These are phyloP conservation scores for Trichoderma reesei DNA, from an alignment of 495 filamentous ascomycete genomes.

Conservation along the genomic window DNA sequence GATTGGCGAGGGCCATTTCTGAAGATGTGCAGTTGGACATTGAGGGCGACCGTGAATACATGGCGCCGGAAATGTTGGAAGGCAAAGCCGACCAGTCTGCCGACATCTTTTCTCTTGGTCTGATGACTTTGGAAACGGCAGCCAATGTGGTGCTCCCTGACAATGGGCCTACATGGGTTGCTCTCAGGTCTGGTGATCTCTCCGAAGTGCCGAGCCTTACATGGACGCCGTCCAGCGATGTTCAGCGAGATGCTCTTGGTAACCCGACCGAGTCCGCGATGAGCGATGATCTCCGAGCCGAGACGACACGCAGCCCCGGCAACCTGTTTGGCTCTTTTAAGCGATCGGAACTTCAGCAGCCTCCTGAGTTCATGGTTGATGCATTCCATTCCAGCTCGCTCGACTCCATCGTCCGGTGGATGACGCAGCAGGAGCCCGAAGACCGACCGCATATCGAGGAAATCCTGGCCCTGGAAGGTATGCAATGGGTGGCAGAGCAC, in stretches of 20 bases:
- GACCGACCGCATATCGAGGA: constrained; percentile 66
- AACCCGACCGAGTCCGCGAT: constrained; percentile 30
- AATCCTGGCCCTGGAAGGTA: constrained; percentile 54
- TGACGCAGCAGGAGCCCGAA: constrained; percentile 70
- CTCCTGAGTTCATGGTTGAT: constrained; percentile 81
- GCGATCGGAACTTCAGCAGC: constrained; percentile 59
- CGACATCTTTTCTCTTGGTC: constrained; percentile 86
- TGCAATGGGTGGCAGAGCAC: constrained; percentile 65
- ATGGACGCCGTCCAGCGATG: constrained; percentile 57
- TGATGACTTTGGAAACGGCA: constrained; percentile 89
- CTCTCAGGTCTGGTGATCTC: constrained; percentile 76
- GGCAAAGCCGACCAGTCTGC: constrained; percentile 80
- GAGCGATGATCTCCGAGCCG: constrained; percentile 1
- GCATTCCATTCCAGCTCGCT: constrained; percentile 56
- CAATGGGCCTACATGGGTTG: constrained; percentile 82
- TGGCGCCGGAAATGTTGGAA: constrained; percentile 80
- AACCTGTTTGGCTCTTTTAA: constrained; percentile 38
- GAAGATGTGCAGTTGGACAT: constrained; percentile 66
- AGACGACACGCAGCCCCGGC: constrained; percentile 23
- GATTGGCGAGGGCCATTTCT: constrained; percentile 76
- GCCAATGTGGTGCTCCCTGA: constrained; percentile 86
- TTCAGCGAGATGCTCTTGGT: constrained; percentile 67
- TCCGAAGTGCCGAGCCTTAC: constrained; percentile 78
- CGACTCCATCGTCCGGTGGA: constrained; percentile 76
- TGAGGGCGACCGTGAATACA: constrained; percentile 93